phyloP scores from a whole-genome alignment of 768 basidiomycete species.

The Boletus patriciae region DNA sequence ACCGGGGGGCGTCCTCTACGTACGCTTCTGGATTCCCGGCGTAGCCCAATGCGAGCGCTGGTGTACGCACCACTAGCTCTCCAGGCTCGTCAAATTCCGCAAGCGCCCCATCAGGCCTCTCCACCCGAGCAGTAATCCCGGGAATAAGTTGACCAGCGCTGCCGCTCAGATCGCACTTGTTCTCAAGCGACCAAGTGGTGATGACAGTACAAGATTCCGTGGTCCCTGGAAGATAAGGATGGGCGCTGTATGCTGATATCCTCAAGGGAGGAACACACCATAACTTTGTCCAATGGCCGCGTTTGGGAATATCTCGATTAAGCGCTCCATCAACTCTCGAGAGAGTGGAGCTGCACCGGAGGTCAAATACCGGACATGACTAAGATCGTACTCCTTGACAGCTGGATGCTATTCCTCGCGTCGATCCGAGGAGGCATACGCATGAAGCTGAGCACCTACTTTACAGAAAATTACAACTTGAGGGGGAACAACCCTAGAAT shows the following conservation, averaged over 20 bases:
- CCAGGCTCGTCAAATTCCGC: constrained; percentile 60
- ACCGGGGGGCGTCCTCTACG: constrained; percentile 24
- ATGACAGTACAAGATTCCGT: constrained; percentile 64
- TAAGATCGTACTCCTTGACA: constrained; percentile 40
- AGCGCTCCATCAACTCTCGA: constrained; percentile 46
- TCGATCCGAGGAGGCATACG: background rate
- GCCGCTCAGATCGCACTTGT: constrained; percentile 49
- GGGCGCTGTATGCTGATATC: background rate
- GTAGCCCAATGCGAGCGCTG: constrained; percentile 61
- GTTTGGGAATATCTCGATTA: constrained; percentile 47
- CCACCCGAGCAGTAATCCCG: constrained; percentile 54
- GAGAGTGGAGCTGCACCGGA: constrained; percentile 62
- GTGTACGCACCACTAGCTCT: constrained; percentile 59
- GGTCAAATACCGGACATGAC: constrained; percentile 39
- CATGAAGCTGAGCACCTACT: constrained; percentile 27
- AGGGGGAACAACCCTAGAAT: constrained; percentile 44
- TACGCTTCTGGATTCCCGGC: constrained; percentile 60
- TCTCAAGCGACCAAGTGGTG: constrained; percentile 44
- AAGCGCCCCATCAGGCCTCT: constrained; percentile 56
- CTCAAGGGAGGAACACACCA: constrained; percentile 36
- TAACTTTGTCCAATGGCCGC: constrained; percentile 61
- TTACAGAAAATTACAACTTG: constrained; percentile 52
- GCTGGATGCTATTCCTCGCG: constrained; percentile 36
- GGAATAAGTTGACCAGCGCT: constrained; percentile 59
- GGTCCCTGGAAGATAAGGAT: constrained; percentile 42